phyloP scores from a whole-genome alignment of 208 protist genomes.

The Wallacemonas rigidus region DNA sequence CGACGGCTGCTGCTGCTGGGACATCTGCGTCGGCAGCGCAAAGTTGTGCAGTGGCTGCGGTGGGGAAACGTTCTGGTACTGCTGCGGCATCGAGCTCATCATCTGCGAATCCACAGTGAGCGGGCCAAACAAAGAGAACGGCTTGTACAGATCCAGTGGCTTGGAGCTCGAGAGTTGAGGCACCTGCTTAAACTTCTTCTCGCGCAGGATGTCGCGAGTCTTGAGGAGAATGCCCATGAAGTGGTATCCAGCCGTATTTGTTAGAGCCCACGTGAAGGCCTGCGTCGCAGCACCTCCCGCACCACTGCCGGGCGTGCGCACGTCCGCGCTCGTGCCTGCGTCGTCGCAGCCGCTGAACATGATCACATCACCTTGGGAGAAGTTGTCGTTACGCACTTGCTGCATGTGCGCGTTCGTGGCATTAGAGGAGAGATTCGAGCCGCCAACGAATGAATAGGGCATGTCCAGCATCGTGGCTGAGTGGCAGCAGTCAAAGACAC shows the following conservation, averaged over 20 bases:
- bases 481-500: constrained; percentile 95
- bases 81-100: constrained; percentile 66
- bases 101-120: constrained; percentile 62
- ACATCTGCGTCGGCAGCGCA: constrained; percentile 8
- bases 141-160: constrained; percentile 87
- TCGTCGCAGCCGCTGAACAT: constrained; percentile 92
- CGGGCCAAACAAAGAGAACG: constrained; percentile 87
- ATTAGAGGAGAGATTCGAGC: constrained; percentile 15
- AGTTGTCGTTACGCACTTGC: constrained; percentile 72
- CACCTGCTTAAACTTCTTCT: constrained; percentile 80
- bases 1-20: constrained; percentile 18
- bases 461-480: constrained; percentile 90
- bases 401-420: constrained; percentile 41
- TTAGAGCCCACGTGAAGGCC: constrained; percentile 73
- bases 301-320: constrained; percentile 35
- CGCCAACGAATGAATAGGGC: constrained; percentile 82
- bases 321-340: constrained; percentile 84
- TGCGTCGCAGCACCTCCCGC: constrained; percentile 86
- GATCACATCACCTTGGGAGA: constrained; percentile 79
- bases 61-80: constrained; percentile 44
- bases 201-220: constrained; percentile 69
- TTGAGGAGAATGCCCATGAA: constrained; percentile 86
- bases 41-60: constrained; percentile 24
- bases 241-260: constrained; percentile 64
- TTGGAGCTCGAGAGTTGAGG: constrained; percentile 92